Evolutionary conservation across 768 basidiomycete species (phyloP), one percentile per base, ranked within the genome.

Genomic region (Agaricus bisporus): DNA sequence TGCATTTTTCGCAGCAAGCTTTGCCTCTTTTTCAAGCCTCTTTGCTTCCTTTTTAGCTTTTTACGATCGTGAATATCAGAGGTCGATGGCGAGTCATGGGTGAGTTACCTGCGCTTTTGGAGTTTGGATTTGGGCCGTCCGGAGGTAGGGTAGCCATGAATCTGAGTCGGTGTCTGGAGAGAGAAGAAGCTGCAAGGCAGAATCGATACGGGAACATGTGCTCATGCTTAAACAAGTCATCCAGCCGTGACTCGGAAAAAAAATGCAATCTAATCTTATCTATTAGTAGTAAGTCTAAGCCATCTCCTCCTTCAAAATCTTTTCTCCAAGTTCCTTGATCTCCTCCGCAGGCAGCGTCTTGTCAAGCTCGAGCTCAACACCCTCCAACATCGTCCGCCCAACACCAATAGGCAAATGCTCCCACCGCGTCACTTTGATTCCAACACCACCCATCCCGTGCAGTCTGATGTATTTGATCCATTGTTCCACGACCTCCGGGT

Each of bases 1-100:
- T 38, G 81, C 77, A 1, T 78, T 75, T 62, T 88, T 88, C 7
- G 86, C 83, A 28, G 89, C 87, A 41, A 81, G 72, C 61, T 86
- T 91, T 22, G 87, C 85, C 65, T 86, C 86, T 59, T 87, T 91
- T 65, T 88, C 88, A 44, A 86, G 67, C 25, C 83, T 71, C 65
- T 92, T 92, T 12, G 90, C 88, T 63, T 91, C 88, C 63, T 91
- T 94, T 73, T 93, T 93, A 1, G 83, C 88, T 87, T 7, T 5
- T 61, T 18, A 28, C 14, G 43, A 37, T 39, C 12, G 41, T 28
- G 29, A 39, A 43, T 8, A 26, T 54, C 35, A 48, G 47, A 49
- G 5, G 11, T 45, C 18, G 26, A 4, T 11, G 5, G 44, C 15
- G 44, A 17, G 49, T 43, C 32, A 11, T 17, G 37, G n/a, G 22